Evolutionary conservation across 768 basidiomycete genomes (phyloP).

Genomic region (Mycena epipterygia): DNA sequence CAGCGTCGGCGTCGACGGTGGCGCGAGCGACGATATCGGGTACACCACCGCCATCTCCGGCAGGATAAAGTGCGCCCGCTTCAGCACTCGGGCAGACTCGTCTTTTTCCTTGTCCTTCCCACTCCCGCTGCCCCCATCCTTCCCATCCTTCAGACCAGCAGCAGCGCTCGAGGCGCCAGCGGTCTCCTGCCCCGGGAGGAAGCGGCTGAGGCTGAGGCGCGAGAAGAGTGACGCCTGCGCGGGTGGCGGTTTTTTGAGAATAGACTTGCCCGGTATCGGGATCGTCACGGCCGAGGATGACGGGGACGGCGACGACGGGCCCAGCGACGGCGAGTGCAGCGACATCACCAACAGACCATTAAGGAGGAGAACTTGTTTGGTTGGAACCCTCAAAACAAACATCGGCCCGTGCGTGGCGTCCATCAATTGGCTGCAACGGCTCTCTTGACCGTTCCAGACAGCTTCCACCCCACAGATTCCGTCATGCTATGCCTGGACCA

Average conservation of each 20-base stretch:
- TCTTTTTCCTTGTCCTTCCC: slow-evolving; percentile 42
- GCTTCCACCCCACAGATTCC: no score
- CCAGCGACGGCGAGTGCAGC: slow-evolving; percentile 39
- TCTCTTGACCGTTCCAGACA: no score
- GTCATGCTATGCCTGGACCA: no score
- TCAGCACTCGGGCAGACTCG: slow-evolving; percentile 75
- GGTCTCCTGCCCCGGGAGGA: slow-evolving; percentile 61
- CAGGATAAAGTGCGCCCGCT: slow-evolving; percentile 92
- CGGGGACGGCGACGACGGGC: slow-evolving; percentile 68
- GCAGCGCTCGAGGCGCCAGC: neutral
- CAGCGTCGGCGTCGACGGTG: slow-evolving; percentile 84
- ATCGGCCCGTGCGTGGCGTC: no score
- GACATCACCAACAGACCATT: slow-evolving; percentile 10
- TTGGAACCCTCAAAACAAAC: no score
- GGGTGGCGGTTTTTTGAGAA: slow-evolving; percentile 83
- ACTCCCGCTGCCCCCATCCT: slow-evolving; percentile 39
- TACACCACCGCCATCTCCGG: slow-evolving; percentile 90
- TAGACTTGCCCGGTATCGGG: slow-evolving; percentile 83
- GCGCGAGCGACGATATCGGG: slow-evolving; percentile 87
- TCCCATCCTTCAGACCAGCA: neutral
- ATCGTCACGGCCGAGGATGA: slow-evolving; percentile 88
- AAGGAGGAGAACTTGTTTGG: neutral
- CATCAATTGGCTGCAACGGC: no score
- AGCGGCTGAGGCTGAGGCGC: slow-evolving; percentile 69
- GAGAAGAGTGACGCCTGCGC: slow-evolving; percentile 78